Conservation (phyloP, 139 green algal species). For the Tetratostichococcus sp. region DNA sequence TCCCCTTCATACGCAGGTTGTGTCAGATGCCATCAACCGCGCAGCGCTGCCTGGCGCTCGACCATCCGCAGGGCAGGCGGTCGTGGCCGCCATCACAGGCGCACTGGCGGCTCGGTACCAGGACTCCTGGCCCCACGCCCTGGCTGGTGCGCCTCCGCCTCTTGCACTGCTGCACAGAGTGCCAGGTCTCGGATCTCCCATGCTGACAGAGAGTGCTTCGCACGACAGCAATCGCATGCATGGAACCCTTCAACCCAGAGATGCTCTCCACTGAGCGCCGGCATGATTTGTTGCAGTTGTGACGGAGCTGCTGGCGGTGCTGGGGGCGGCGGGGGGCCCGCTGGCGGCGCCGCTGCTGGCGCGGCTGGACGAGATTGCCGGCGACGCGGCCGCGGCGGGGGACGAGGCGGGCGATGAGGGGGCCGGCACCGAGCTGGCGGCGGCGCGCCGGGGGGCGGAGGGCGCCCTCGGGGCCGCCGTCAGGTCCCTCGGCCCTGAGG, state of each 20-base stretch:
- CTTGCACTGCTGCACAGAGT: no score
- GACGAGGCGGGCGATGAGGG: slow-evolving; percentile 30
- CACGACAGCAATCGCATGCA: no score
- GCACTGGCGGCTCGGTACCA: slow-evolving; percentile 61
- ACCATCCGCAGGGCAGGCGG: slow-evolving; percentile 20
- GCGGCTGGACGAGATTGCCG: slow-evolving; percentile 48
- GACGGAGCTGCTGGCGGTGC: slow-evolving; percentile 36
- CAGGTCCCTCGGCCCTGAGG: slow-evolving; percentile 60
- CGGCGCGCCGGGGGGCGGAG: slow-evolving; percentile 31
- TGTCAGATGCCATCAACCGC: slow-evolving; percentile 21
- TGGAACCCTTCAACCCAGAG: not conserved
- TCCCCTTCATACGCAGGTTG: slow-evolving; percentile 6
- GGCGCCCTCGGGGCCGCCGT: slow-evolving; percentile 64
- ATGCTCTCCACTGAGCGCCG: not conserved
- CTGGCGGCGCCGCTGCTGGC: slow-evolving; percentile 32
- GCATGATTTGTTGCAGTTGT: no score
- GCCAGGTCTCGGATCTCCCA: no score
- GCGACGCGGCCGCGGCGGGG: slow-evolving; percentile 42
- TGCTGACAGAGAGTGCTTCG: no score
- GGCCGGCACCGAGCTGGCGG: slow-evolving; percentile 5
- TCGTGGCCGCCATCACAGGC: slow-evolving; percentile 59
- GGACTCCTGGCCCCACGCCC: slow-evolving; percentile 61
- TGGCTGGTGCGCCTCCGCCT: slow-evolving; percentile 48
- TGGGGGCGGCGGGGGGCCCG: slow-evolving; percentile 31
- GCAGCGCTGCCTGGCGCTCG: slow-evolving; percentile 3